A percentile compares a stretch with the other conserved stretches of the same genome.
These are phyloP conservation scores for Mrakia blollopis DNA, from an alignment of 768 basidiomycete genomes.

Conservation along the genomic window DNA sequence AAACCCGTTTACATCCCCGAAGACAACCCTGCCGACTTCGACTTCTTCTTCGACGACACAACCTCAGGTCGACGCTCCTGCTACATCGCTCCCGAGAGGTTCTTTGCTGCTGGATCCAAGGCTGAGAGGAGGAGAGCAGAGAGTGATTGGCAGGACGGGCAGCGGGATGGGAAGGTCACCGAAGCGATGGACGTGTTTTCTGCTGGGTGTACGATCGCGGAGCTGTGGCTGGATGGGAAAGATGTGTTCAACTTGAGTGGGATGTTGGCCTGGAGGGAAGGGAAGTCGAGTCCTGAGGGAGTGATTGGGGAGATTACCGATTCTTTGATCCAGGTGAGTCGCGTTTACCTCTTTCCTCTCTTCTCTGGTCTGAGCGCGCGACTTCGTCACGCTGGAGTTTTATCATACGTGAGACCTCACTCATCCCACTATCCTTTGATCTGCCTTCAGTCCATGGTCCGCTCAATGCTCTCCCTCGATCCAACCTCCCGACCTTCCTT, in stretches of 20 bases:
- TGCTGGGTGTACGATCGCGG: constrained; percentile 87
- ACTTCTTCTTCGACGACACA: constrained; percentile 86
- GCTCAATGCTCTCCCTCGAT: constrained; percentile 81
- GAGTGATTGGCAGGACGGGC: constrained; percentile 45
- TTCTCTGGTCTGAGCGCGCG: background rate
- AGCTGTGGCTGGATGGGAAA: constrained; percentile 90
- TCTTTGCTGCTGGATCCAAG: constrained; percentile 74
- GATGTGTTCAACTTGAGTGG: constrained; percentile 91
- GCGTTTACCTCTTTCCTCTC: background rate
- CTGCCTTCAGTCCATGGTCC: constrained; percentile 65
- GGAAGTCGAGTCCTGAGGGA: constrained; percentile 56
- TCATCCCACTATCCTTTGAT: background rate
- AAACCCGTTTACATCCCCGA: constrained; percentile 93
- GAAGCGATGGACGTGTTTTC: constrained; percentile 98
- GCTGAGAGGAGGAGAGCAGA: constrained; percentile 40
- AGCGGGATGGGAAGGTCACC: constrained; percentile 74
- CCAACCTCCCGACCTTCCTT: constrained; percentile 73
- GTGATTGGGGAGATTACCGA: constrained; percentile 78
- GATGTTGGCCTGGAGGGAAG: constrained; percentile 86
- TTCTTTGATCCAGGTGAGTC: constrained; percentile 68
- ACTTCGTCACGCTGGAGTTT: constrained; percentile 38
- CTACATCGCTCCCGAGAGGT: constrained; percentile 93
- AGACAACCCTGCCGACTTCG: constrained; percentile 95
- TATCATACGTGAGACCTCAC: background rate
- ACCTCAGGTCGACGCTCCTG: constrained; percentile 87